phyloP scores from a whole-genome alignment of 1,284 basidiomycete species.

The Psilocybe mexicana region DNA sequence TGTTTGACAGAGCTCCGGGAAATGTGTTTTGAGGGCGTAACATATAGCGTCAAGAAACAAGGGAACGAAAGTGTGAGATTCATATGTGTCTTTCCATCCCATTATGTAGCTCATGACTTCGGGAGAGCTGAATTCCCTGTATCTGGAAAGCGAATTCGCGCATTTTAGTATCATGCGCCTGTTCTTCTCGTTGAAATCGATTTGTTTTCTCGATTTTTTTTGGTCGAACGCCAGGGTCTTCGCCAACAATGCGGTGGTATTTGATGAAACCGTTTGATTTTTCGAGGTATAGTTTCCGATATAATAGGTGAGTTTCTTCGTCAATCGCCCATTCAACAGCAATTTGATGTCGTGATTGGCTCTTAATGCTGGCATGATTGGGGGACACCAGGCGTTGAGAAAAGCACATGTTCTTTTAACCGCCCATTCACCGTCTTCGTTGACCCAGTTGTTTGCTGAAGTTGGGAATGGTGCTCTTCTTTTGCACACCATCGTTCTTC shows the following conservation, averaged over 20 bases:
- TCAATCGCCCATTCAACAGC: constrained; percentile 23
- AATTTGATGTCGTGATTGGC: constrained; percentile 29
- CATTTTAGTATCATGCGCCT: not conserved
- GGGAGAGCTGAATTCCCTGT: constrained; percentile 36
- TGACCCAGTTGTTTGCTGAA: not conserved
- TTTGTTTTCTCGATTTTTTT: not conserved
- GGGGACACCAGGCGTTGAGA: not conserved
- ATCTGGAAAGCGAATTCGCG: constrained; percentile 30
- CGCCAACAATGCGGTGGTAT: constrained; percentile 35
- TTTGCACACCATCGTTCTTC: not conserved
- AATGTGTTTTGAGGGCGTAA: too few relatives aligned
- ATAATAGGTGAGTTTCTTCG: constrained; percentile 30
- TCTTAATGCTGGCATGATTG: not conserved
- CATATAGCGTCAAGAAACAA: not conserved
- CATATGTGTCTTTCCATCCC: constrained; percentile 3
- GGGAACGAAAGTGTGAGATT: constrained; percentile 5
- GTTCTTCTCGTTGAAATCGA: not conserved
- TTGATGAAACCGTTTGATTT: constrained; percentile 27
- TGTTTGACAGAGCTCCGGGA: too few relatives aligned
- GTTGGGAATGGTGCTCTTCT: not conserved
- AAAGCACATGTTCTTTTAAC: not conserved
- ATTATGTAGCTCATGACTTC: constrained; percentile 29
- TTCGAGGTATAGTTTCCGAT: constrained; percentile 30
- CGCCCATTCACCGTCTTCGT: not conserved
- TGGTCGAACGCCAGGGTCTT: constrained; percentile 19